phyloP scores from a whole-genome alignment of 352 stramenopile genomes.

The Phytopythium vexans region DNA sequence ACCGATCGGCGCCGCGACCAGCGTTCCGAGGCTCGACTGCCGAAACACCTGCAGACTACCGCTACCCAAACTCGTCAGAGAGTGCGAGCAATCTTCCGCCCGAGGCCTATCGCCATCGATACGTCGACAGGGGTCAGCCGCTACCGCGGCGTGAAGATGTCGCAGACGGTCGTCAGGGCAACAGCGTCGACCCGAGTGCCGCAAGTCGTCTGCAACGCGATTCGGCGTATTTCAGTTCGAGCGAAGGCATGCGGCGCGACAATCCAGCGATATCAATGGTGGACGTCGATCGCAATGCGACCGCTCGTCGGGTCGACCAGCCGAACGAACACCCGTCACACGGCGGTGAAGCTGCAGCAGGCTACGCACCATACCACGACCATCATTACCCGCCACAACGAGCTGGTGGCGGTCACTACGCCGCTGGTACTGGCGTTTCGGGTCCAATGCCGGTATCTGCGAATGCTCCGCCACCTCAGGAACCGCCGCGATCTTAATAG shows the following conservation, averaged over 20 bases:
- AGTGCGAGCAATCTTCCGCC: background rate
- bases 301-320: conserved; percentile 14
- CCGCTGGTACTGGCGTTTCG: background rate
- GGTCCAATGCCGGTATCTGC: too few species aligned
- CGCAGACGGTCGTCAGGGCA: conserved; percentile 1
- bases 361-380: conserved; percentile 12
- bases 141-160: background rate
- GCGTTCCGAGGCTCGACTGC: background rate
- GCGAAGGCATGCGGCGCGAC: conserved; percentile 11
- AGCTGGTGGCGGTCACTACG: conserved; percentile 14
- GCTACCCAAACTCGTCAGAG: background rate
- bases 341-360: conserved; percentile 2
- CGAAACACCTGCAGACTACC: conserved; percentile 1
- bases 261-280: conserved; percentile 59
- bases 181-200: background rate
- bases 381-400: conserved; percentile 5
- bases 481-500: too few species aligned
- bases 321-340: conserved; percentile 13
- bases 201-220: conserved; percentile 18
- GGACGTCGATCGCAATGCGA: conserved; percentile 54
- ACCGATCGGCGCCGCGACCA: background rate
- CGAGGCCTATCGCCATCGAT: conserved; percentile 2
- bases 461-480: too few species aligned
- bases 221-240: conserved; percentile 21
- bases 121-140: background rate